Percentiles rank a stretch among this genome's conserved stretches.
These are phyloP conservation scores for Loxodes magnus DNA, from an alignment of 73 alveolate species.

Conservation along the genomic window DNA sequence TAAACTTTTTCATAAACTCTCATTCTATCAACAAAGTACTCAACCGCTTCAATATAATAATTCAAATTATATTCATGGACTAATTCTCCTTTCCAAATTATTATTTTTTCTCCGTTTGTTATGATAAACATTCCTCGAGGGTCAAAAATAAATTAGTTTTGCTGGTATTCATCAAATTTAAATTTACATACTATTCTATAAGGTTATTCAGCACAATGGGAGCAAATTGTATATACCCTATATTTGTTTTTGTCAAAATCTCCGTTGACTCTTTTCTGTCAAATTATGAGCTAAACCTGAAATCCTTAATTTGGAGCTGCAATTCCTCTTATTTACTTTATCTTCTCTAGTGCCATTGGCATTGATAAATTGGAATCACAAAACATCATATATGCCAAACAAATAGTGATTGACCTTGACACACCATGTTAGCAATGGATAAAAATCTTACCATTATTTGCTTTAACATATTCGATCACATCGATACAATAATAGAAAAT, in stretches of 20 bases:
- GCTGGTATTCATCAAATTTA: no score
- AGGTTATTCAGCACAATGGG: conserved; percentile 57
- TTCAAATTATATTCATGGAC: conserved; percentile 26
- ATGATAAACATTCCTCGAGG: conserved; percentile 59
- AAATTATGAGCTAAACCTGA: conserved; percentile 49
- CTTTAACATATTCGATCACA: conserved; percentile 43
- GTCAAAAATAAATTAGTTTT: conserved; percentile 33
- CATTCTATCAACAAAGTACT: conserved; percentile 14
- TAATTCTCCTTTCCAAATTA: conserved; percentile 40
- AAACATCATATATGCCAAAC: conserved; percentile 66
- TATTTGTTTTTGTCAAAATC: conserved; percentile 45
- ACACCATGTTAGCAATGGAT: conserved; percentile 87
- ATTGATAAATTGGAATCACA: conserved; percentile 24
- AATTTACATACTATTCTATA: conserved; percentile 38
- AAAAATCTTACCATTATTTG: conserved; percentile 59
- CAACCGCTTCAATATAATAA: conserved; percentile 25
- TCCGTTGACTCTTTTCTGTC: conserved; percentile 50
- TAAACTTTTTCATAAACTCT: conserved; percentile 37
- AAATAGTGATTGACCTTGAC: conserved; percentile 68
- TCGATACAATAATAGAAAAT: conserved; percentile 60
- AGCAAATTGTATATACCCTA: conserved; percentile 64
- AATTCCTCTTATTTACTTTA: conserved; percentile 58
- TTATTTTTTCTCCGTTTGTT: conserved; percentile 21
- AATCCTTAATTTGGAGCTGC: conserved; percentile 77
- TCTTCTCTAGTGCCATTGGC: conserved; percentile 39